phyloP scores from a whole-genome alignment of 805 yeast species.

The Jamesozyma hellenica region DNA sequence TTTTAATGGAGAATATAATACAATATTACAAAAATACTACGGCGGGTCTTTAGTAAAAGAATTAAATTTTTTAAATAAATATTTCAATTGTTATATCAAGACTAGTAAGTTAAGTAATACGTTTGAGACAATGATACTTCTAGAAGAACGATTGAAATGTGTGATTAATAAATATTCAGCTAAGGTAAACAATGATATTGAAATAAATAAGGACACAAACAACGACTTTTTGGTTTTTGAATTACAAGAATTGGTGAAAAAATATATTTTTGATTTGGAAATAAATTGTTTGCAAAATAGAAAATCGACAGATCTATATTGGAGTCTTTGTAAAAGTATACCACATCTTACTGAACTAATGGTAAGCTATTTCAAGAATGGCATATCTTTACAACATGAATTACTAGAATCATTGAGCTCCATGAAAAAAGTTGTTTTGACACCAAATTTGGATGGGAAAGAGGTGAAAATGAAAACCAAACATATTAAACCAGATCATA shows the following conservation, averaged over 20 bases:
- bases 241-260: conserved; percentile 3
- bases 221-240: background rate
- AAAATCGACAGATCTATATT: conserved; percentile 9
- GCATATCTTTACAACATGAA: conserved; percentile 5
- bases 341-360: conserved; percentile 8
- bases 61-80: conserved; percentile 2
- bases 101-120: background rate
- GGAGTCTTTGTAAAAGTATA: conserved; percentile 8
- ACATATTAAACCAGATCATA: no score
- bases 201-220: background rate
- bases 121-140: background rate
- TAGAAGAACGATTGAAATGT: conserved; percentile 1
- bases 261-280: conserved; percentile 12
- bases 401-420: conserved; percentile 6
- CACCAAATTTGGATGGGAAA: no score
- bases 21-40: background rate
- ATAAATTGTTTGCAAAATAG: conserved; percentile 6
- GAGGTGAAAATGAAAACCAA: no score
- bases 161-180: background rate
- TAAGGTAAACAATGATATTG: background rate
- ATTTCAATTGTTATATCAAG: conserved; percentile 2
- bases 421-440: background rate
- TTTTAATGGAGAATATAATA: conserved; percentile 1
- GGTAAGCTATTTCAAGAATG: conserved; percentile 1
- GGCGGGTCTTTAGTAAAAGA: background rate